These are phyloP conservation scores for Silene coronaria DNA, from an alignment of 179 eudicot genomes.

Conservation along the genomic window DNA sequence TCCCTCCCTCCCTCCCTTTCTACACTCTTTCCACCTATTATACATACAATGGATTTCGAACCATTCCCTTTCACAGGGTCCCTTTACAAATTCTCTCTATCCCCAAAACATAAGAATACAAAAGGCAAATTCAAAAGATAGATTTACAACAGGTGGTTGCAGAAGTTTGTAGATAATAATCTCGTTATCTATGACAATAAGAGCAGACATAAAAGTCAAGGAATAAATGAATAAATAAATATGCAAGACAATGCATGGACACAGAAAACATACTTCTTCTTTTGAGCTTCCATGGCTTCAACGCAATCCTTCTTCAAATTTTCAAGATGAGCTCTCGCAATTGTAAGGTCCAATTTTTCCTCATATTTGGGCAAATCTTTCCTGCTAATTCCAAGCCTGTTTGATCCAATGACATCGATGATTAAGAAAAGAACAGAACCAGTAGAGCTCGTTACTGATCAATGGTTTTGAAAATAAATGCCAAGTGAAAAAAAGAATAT, in stretches of 20 bases:
- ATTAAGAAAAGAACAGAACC: background rate
- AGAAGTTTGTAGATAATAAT: background rate
- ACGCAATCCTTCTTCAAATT: constrained; percentile 79
- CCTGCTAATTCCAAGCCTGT: constrained; percentile 74
- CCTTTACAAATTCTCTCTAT: background rate
- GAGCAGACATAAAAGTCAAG: background rate
- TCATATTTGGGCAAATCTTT: constrained; percentile 84
- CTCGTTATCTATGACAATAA: too few relatives aligned
- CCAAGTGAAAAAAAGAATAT: background rate
- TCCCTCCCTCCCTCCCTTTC: background rate
- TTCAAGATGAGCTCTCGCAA: constrained; percentile 84
- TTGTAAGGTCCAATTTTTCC: constrained; percentile 68
- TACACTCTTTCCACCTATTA: background rate
- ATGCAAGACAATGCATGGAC: background rate
- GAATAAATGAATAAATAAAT: background rate
- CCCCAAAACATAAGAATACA: background rate
- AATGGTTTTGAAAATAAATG: background rate
- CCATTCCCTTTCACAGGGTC: background rate
- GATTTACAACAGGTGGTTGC: background rate
- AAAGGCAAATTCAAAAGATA: background rate
- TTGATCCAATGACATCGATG: background rate
- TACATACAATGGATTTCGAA: background rate
- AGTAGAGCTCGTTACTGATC: background rate
- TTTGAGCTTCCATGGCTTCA: constrained; percentile 96
- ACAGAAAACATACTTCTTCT: constrained; percentile 55